Conservation (phyloP, 1,284 basidiomycete genomes). For the Cronartium quercuum region DNA sequence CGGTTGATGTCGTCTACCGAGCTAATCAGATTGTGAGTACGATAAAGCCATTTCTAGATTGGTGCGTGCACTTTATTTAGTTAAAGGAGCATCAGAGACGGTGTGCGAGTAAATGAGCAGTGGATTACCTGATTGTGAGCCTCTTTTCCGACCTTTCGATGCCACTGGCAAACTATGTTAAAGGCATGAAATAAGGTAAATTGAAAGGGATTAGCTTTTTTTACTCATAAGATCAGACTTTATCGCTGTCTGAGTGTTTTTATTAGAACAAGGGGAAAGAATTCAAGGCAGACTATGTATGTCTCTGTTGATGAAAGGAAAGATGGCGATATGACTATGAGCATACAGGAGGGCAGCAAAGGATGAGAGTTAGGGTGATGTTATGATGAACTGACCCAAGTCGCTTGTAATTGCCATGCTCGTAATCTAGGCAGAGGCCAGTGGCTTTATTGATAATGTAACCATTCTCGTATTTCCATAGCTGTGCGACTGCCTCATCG, state of each 20-base stretch:
- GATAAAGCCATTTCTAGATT: slow-evolving; percentile 31
- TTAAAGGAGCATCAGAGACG: background rate
- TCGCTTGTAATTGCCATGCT: slow-evolving; percentile 29
- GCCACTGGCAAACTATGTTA: slow-evolving; percentile 32
- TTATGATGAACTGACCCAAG: slow-evolving; percentile 7
- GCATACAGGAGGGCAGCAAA: background rate
- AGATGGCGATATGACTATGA: background rate
- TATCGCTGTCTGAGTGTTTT: no score
- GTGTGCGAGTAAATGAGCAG: background rate
- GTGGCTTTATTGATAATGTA: slow-evolving; percentile 16
- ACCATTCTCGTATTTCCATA: slow-evolving; percentile 30
- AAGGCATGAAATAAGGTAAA: background rate
- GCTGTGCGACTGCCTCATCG: slow-evolving; percentile 1
- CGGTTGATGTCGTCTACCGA: slow-evolving; percentile 28
- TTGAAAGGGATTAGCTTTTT: background rate
- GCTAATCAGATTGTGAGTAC: slow-evolving; percentile 22
- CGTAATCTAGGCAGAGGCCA: slow-evolving; percentile 19
- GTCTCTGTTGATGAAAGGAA: slow-evolving; percentile 10
- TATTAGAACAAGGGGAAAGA: background rate
- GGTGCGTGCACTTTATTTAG: background rate
- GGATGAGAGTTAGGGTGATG: no score
- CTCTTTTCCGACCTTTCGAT: slow-evolving; percentile 30
- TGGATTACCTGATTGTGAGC: slow-evolving; percentile 20
- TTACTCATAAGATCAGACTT: background rate
- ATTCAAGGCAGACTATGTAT: slow-evolving; percentile 11